Evolutionary conservation across 2,329 filamentous ascomycete genomes (phyloP).

Genomic region (Lasiodiplodia sp.): DNA sequence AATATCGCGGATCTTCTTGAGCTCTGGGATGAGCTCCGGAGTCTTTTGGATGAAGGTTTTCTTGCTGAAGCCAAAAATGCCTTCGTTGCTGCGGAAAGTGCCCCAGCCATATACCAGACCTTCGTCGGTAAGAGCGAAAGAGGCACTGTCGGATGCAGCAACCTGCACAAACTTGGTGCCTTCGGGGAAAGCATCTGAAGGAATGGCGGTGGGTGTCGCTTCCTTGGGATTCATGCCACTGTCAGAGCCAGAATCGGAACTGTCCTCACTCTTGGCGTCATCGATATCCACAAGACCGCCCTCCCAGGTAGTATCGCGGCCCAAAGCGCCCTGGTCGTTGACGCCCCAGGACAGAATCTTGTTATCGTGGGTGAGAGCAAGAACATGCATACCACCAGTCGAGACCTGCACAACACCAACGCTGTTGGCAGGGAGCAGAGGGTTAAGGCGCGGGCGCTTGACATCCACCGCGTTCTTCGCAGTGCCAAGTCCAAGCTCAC

Average conservation of each 20-base stretch:
- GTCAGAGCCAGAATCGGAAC: slow-evolving; percentile 60
- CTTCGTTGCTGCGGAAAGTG: slow-evolving; percentile 76
- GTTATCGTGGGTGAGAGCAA: slow-evolving; percentile 80
- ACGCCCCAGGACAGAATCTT: slow-evolving; percentile 87
- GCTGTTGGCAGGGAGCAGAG: slow-evolving; percentile 61
- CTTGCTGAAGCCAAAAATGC: slow-evolving; percentile 69
- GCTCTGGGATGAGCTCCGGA: slow-evolving; percentile 64
- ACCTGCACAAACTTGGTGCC: slow-evolving; percentile 72
- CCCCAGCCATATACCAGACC: slow-evolving; percentile 85
- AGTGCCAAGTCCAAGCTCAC: slow-evolving; percentile 79
- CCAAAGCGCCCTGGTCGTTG: slow-evolving; percentile 83
- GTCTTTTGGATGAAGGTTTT: slow-evolving; percentile 48
- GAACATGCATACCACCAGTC: slow-evolving; percentile 82
- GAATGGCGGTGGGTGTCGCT: slow-evolving; percentile 69
- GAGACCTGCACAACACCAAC: slow-evolving; percentile 77
- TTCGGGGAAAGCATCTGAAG: slow-evolving; percentile 63
- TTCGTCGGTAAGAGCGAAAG: slow-evolving; percentile 76
- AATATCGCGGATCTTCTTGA: slow-evolving; percentile 71
- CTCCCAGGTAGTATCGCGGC: slow-evolving; percentile 74
- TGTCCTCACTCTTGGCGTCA: slow-evolving; percentile 60
- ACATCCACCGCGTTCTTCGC: slow-evolving; percentile 73
- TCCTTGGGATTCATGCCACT: slow-evolving; percentile 75
- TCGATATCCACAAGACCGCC: slow-evolving; percentile 65
- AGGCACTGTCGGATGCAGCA: slow-evolving; percentile 75
- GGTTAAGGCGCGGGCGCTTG: slow-evolving; percentile 75